These are phyloP conservation scores for Aspergillus caelatus DNA, from an alignment of 2,329 filamentous ascomycete genomes.

Conservation along the genomic window DNA sequence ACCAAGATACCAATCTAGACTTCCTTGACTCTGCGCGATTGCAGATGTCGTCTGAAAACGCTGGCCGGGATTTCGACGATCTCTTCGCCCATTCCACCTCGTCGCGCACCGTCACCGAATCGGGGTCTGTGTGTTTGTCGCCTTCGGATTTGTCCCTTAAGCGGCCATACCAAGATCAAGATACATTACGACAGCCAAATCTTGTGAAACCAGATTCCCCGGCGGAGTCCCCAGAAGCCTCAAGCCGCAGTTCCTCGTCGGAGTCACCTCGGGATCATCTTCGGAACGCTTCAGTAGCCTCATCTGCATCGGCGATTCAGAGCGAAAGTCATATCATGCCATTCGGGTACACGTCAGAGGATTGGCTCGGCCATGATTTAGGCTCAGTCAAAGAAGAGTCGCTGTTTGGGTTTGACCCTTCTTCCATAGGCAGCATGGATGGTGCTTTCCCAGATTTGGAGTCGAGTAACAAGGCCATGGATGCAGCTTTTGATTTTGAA, in stretches of 20 bases:
- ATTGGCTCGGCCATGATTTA: constrained; percentile 42
- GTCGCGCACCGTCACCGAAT: constrained; percentile 30
- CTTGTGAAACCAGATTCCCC: constrained; percentile 41
- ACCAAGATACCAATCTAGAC: constrained; percentile 46
- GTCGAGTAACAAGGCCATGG: constrained; percentile 51
- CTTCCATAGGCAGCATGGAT: constrained; percentile 35
- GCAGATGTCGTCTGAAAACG: constrained; percentile 38
- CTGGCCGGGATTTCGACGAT: constrained; percentile 47
- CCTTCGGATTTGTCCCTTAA: constrained; percentile 31
- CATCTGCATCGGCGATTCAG: constrained; percentile 43
- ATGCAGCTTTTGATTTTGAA: constrained; percentile 53
- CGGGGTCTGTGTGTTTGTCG: constrained; percentile 34
- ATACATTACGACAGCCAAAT: constrained; percentile 37
- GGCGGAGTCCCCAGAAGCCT: constrained; percentile 49
- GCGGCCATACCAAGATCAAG: constrained; percentile 34
- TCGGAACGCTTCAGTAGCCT: constrained; percentile 45
- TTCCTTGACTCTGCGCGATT: constrained; percentile 44
- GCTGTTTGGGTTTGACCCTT: constrained; percentile 43
- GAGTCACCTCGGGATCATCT: constrained; percentile 46
- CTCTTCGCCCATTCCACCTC: constrained; percentile 41
- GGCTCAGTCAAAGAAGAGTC: constrained; percentile 42
- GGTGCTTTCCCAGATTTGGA: constrained; percentile 43
- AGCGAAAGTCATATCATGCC: constrained; percentile 40
- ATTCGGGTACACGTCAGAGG: constrained; percentile 38
- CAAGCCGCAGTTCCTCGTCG: constrained; percentile 47